Evolutionary conservation across 441 rosid genomes (phyloP).

Genomic region (Bocquillonia castaneifolia): DNA sequence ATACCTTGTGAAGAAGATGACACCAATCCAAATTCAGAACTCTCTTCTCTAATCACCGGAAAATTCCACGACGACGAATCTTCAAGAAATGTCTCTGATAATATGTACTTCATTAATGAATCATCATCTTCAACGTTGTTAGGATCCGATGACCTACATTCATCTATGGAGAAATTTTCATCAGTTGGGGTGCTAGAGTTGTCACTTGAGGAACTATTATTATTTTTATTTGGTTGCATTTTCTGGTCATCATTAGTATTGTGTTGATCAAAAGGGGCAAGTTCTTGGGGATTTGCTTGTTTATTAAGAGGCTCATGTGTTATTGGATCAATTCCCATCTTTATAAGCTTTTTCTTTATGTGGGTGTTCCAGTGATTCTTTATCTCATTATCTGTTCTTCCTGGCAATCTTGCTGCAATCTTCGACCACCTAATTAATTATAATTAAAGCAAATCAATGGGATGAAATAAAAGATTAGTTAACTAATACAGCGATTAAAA

Average conservation of each 20-base stretch:
- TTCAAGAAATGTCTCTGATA: slow-evolving; percentile 35
- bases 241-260: neutral
- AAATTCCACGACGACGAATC: slow-evolving; percentile 49
- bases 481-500: neutral
- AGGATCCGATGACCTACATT: slow-evolving; percentile 20
- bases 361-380: slow-evolving; percentile 92
- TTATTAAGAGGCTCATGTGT: slow-evolving; percentile 58
- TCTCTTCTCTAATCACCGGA: slow-evolving; percentile 19
- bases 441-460: neutral
- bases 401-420: slow-evolving; percentile 71
- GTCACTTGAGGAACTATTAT: slow-evolving; percentile 16
- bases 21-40: slow-evolving; percentile 33
- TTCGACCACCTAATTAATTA: slow-evolving; percentile 65
- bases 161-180: slow-evolving; percentile 23
- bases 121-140: slow-evolving; percentile 19
- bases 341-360: slow-evolving; percentile 76
- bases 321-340: slow-evolving; percentile 86
- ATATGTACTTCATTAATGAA: slow-evolving; percentile 28
- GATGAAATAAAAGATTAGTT: neutral
- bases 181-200: slow-evolving; percentile 19
- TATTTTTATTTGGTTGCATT: neutral
- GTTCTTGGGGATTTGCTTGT: slow-evolving; percentile 15
- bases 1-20: slow-evolving; percentile 34
- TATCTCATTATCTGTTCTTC: slow-evolving; percentile 85
- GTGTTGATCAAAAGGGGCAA: neutral